Evolutionary conservation across 169 alveolate genomes (phyloP).

Genomic region (Plasmodium gaboni): DNA sequence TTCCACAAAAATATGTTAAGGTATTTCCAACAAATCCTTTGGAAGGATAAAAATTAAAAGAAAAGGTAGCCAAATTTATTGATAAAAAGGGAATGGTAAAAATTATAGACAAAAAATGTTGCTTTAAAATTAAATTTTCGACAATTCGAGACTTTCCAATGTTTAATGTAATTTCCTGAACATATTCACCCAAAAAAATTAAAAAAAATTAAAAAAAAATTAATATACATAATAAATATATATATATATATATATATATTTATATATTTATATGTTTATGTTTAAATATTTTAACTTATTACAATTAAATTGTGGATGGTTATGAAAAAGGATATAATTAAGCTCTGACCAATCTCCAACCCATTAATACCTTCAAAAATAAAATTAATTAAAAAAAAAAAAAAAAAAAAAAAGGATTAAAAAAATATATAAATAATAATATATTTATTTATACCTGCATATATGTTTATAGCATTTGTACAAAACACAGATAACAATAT

Average conservation of each 20-base stretch:
- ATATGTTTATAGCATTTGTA: constrained; percentile 94
- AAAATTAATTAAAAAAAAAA: constrained; percentile 17
- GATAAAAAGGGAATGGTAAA: constrained; percentile 91
- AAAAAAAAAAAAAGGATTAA: not conserved
- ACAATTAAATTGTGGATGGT: constrained; percentile 91
- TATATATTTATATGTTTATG: not conserved
- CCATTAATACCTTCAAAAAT: constrained; percentile 89
- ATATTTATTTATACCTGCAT: constrained; percentile 87
- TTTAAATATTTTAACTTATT: not conserved
- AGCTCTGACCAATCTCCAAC: constrained; percentile 93
- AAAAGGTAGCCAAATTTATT: constrained; percentile 88
- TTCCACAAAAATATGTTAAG: constrained; percentile 94
- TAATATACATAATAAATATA: not conserved
- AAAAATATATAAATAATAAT: constrained; percentile 3
- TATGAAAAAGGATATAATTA: constrained; percentile 90
- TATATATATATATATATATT: not conserved
- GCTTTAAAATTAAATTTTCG: constrained; percentile 77
- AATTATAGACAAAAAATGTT: constrained; percentile 87
- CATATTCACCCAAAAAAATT: not conserved
- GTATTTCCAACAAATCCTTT: constrained; percentile 96
- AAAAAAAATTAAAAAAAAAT: not conserved
- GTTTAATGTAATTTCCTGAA: constrained; percentile 68
- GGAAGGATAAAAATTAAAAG: constrained; percentile 93
- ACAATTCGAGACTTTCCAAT: constrained; percentile 51
- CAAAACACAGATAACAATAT: constrained; percentile 90